Evolutionary conservation across 176 grass and related monocot species (phyloP), one percentile per base, ranked within the genome.

Genomic region (Triticum dicoccoides): DNA sequence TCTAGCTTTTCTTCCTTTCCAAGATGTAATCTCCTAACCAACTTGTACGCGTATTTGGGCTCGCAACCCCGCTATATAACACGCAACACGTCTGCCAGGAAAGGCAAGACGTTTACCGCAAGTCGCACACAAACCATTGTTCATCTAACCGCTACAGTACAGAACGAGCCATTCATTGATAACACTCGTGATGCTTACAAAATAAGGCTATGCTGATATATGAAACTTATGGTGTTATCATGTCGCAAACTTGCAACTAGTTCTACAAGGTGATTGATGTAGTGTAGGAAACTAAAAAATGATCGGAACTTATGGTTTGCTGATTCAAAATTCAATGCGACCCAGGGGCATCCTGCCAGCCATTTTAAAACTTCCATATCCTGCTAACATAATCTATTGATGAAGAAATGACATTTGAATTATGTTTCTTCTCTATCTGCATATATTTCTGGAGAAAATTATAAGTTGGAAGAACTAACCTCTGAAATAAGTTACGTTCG

Each of bases 401-500:
- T 75, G 20, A 54, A 65, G n/a, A 38, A 10, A 80, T 1, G 10
- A 3, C 73, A 85, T 78, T 52, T 21, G 27, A 75, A 33, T 80
- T 79, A 44, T 65, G 25, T 80, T 54, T 61, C 63, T 10, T 51
- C 30, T 81, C 65, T 73, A 41, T 72, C 65, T 4, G 63, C 30
- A 54, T 47, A 17, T 6, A 24, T 87, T 34, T 38, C 15, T 85
- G 82, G 69, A 88, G 67, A 4, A 33, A 65, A 79, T 61, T 51
- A 59, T 39, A 35, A 47, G 49, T 47, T 77, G 24, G 25, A 66
- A 82, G 39, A 72, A 86, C 90, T 61, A 69, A 98, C 93, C 96
- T 98, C 84, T 92, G 93, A 77, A 92, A 85, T 88, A 98, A 96
- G 79, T 93, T 93, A 0, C 88, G 93, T 79, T 98, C 76, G 0